Evolutionary conservation across 345 rosid species (phyloP).

Genomic region (Adansonia digitata): DNA sequence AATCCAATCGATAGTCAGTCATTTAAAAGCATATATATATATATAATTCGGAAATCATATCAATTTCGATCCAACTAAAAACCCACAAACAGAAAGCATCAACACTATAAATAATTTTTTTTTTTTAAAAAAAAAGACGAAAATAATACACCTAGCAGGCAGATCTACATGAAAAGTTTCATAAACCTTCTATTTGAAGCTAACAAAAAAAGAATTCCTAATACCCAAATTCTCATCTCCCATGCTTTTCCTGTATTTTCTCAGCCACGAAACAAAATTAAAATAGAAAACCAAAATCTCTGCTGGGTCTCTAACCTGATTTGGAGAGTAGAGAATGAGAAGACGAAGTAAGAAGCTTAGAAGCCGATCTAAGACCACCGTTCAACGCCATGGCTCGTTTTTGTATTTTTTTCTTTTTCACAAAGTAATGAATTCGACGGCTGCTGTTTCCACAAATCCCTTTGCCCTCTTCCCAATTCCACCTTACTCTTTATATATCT

Average conservation of each 20-base stretch:
- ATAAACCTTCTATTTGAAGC: not conserved
- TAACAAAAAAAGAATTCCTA: not conserved
- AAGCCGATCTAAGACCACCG: constrained; percentile 61
- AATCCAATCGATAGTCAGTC: not conserved
- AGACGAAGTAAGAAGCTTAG: constrained; percentile 56
- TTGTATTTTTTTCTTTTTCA: not conserved
- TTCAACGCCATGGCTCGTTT: constrained; percentile 51
- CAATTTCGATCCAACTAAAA: not conserved
- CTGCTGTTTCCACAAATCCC: not conserved
- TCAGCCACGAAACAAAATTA: constrained; percentile 6
- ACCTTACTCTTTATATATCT: not conserved
- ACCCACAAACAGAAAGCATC: not conserved
- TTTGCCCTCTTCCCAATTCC: not conserved
- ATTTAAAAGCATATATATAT: not conserved
- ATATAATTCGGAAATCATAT: not conserved
- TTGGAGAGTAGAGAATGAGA: constrained; percentile 48
- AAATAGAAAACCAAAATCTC: not conserved
- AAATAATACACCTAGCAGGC: not conserved
- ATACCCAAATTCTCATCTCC: not conserved
- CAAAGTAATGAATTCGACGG: not conserved
- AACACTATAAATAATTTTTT: not conserved
- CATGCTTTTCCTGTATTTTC: not conserved
- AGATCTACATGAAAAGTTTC: constrained; percentile 3
- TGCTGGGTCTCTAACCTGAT: constrained; percentile 41
- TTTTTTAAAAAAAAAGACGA: not conserved